Percentiles rank a stretch among this genome's conserved stretches.
These are phyloP conservation scores for Bruguiera parviflora DNA, from an alignment of 345 rosid genomes.

Conservation along the genomic window DNA sequence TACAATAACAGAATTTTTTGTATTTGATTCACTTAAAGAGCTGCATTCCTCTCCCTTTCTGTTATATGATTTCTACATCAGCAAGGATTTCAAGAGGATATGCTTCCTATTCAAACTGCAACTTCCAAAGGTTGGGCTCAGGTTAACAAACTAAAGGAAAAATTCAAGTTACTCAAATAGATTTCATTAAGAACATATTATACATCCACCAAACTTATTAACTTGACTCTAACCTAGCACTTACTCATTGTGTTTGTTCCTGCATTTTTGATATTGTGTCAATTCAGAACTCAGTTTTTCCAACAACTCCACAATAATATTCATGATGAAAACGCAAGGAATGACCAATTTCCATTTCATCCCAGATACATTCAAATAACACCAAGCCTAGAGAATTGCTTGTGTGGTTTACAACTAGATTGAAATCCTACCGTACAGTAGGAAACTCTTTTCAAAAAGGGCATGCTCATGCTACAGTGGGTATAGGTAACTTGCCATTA, in stretches of 20 bases:
- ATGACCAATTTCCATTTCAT: neutral
- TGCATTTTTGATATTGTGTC: no score
- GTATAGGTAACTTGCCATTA: no score
- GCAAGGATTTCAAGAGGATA: neutral
- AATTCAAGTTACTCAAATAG: neutral
- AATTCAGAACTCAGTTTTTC: neutral
- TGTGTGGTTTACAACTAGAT: no score
- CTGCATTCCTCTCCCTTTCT: no score
- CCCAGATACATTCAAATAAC: no score
- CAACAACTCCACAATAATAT: neutral
- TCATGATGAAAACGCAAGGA: neutral
- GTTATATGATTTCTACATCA: neutral
- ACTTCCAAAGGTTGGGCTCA: neutral
- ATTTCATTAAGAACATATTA: neutral
- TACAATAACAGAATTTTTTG: no score
- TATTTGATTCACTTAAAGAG: no score
- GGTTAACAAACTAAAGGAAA: neutral
- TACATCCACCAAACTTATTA: neutral
- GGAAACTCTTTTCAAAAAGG: no score
- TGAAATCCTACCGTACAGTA: no score
- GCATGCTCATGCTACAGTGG: no score
- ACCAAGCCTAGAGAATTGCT: no score
- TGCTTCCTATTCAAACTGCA: neutral
- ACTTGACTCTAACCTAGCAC: neutral
- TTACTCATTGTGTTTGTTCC: neutral